Conservation (phyloP, 345 rosid species). For the Bruguiera sexangula region DNA sequence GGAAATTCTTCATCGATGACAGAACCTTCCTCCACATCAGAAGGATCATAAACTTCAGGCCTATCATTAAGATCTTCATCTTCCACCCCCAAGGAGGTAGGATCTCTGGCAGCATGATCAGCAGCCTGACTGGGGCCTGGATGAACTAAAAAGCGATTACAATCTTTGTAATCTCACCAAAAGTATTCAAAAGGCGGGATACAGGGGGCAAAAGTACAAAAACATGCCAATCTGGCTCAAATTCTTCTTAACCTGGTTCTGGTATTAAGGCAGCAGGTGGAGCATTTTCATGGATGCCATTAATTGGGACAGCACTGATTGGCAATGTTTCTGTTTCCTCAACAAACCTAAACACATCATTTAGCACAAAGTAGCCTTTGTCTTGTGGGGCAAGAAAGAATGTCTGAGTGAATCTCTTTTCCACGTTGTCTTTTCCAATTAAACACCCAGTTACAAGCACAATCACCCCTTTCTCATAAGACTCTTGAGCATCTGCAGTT, state of each 20-base stretch:
- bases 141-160: conserved; percentile 14
- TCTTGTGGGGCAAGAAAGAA: conserved; percentile 96
- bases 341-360: conserved; percentile 79
- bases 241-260: conserved; percentile 42
- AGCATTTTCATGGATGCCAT: conserved; percentile 36
- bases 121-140: conserved; percentile 35
- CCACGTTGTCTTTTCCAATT: conserved; percentile 68
- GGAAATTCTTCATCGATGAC: conserved; percentile 44
- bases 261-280: conserved; percentile 29
- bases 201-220: not conserved
- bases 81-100: conserved; percentile 37
- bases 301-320: conserved; percentile 26
- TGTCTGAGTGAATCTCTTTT: conserved; percentile 76
- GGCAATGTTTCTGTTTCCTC: conserved; percentile 48
- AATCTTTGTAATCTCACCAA: conserved; percentile 2
- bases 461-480: conserved; percentile 65
- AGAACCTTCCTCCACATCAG: conserved; percentile 50
- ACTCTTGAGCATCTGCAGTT: conserved; percentile 88
- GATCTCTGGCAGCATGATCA: conserved; percentile 32
- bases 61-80: conserved; percentile 41
- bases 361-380: conserved; percentile 80
- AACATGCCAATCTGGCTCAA: conserved; percentile 8
- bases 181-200: not conserved
- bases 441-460: conserved; percentile 80
- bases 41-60: conserved; percentile 52